Evolutionary conservation across 1,284 basidiomycete species (phyloP), one percentile per base, ranked within the genome.

Genomic region (Ustilago esculenta): DNA sequence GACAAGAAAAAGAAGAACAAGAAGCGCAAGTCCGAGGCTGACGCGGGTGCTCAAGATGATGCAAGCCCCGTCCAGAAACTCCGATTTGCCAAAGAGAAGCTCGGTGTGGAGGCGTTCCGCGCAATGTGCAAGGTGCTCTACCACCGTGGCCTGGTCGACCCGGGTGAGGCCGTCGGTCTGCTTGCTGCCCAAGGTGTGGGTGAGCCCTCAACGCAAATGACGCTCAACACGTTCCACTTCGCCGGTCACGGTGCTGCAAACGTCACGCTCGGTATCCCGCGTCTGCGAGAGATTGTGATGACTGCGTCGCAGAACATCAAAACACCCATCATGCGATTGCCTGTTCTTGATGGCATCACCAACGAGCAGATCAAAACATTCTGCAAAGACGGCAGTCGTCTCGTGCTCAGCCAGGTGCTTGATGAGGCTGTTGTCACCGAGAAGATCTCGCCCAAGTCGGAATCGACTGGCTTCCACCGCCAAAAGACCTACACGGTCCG

Each of bases 181-280:
- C 85, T 99, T 44, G 96, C 96, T n/a, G 95, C 94, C 20, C 96
- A 99, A 86, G 92, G 94, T 92, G 89, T 99, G 42, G 96, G 96
- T 60, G 96, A 99, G 83, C 96, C 96, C 4, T 98, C 96, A 21
- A 99, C 96, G 1, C 96, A 99, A 83, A 99, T 99, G 96, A 99
- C 96, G 25, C 85, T 99, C 72, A 99, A 99, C 83, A 99, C 96
- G 9, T 99, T 99, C 88, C 96, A 99, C 85, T 97, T 98, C 82
- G 55, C 79, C 90, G 93, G 95, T 75, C 96, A 98, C 83, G 96
- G 96, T 84, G 95, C 96, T 57, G 95, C 96, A 33, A 99, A 99
- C 83, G 96, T 99, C 66, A 99, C 96, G 2, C 87, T 99, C 43
- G 96, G 96, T 87, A 98, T 99, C 74, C 96, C 96, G 42, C 94